Percentiles rank a stretch among this genome's conserved stretches.
Conservation (phyloP, 257 asterid genomes). For the Gardenia jasminoides region DNA sequence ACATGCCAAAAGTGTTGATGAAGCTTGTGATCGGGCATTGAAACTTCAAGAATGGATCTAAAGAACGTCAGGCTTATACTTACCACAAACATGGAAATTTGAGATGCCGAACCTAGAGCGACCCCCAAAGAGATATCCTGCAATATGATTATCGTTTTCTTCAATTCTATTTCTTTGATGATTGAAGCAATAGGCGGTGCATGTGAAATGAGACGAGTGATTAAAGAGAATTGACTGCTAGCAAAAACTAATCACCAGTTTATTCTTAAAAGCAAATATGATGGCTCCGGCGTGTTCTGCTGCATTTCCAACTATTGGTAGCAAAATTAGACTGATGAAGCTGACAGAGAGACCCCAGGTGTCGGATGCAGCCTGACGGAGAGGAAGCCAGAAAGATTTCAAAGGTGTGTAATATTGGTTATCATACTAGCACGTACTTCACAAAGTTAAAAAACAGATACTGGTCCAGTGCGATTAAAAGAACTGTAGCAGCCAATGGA, state of each 20-base stretch:
- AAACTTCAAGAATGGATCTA: too few relatives aligned
- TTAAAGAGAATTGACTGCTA: neutral
- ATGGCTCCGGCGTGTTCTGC: slow-evolving; percentile 96
- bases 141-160: neutral
- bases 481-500: neutral
- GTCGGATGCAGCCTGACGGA: slow-evolving; percentile 60
- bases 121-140: slow-evolving; percentile 47
- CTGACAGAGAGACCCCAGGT: slow-evolving; percentile 84
- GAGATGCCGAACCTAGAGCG: slow-evolving; percentile 48
- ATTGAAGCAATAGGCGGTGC: neutral
- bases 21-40: neutral
- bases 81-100: slow-evolving; percentile 74
- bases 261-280: slow-evolving; percentile 87
- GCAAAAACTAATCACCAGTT: slow-evolving; percentile 47
- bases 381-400: neutral
- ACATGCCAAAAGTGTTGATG: neutral
- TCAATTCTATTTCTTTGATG: neutral
- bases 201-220: neutral
- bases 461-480: too few relatives aligned
- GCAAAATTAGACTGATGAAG: slow-evolving; percentile 78
- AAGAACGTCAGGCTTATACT: slow-evolving; percentile 34
- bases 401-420: neutral
- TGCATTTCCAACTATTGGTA: slow-evolving; percentile 95
- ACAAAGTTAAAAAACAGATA: too few relatives aligned
- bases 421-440: too few relatives aligned